Evolutionary conservation across 2,329 filamentous ascomycete genomes (phyloP).

Genomic region (Fonsecaea nubica): DNA sequence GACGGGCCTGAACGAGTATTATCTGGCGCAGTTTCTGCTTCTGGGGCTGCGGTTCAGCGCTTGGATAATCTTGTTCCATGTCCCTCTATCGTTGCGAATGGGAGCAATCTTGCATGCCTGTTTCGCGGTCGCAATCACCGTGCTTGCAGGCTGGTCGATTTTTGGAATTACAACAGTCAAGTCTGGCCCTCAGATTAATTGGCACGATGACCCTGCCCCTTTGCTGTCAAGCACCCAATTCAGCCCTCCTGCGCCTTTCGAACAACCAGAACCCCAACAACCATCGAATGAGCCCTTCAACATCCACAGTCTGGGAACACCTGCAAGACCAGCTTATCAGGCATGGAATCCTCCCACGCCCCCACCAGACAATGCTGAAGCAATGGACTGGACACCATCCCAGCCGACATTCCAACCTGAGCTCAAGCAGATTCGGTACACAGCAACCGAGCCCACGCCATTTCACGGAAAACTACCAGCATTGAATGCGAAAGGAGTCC

Average conservation of each 20-base stretch:
- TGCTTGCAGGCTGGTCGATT: conserved; percentile 47
- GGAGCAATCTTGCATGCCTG: conserved; percentile 43
- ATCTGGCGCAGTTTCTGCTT: conserved; percentile 54
- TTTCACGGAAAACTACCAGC: conserved; percentile 53
- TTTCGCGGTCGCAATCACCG: conserved; percentile 49
- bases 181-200: conserved; percentile 50
- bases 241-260: conserved; percentile 21
- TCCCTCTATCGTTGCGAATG: conserved; percentile 19
- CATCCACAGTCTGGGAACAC: conserved; percentile 39
- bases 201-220: conserved; percentile 34
- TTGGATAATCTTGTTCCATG: conserved; percentile 48
- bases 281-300: conserved; percentile 41
- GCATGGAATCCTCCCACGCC: conserved; percentile 49
- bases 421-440: conserved; percentile 42
- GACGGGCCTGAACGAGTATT: conserved; percentile 53
- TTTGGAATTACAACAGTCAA: conserved; percentile 49
- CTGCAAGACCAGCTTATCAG: conserved; percentile 41
- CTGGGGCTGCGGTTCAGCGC: conserved; percentile 53
- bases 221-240: conserved; percentile 36
- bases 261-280: conserved; percentile 10
- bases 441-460: conserved; percentile 47
- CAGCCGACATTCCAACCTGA: conserved; percentile 39
- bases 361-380: conserved; percentile 45
- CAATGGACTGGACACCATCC: conserved; percentile 61
- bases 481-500: conserved; percentile 49